These are phyloP conservation scores for Steccherinum ochraceum DNA, from an alignment of 768 basidiomycete species.

Conservation along the genomic window DNA sequence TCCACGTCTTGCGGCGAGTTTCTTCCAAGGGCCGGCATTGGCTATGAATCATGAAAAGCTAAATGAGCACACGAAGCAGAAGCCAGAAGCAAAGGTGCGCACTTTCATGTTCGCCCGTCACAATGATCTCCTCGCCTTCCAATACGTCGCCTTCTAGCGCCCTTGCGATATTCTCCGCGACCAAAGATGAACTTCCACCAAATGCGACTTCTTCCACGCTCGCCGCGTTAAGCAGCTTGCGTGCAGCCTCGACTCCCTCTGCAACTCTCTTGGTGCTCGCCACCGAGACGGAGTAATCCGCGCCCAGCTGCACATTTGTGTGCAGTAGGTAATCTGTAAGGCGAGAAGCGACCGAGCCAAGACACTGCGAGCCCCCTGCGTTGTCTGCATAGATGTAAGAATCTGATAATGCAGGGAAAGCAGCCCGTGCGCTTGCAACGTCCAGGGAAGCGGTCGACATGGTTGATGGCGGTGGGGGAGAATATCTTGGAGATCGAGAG, in stretches of 20 bases:
- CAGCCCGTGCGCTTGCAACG: slow-evolving; percentile 44
- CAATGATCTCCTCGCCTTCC: slow-evolving; percentile 64
- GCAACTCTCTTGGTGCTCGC: slow-evolving; percentile 44
- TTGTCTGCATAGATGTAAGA: slow-evolving; percentile 68
- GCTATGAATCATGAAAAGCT: slow-evolving; percentile 33
- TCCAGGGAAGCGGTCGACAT: slow-evolving; percentile 16
- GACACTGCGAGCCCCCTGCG: slow-evolving; percentile 67
- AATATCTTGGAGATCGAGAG: too few species aligned
- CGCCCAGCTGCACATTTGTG: slow-evolving; percentile 71
- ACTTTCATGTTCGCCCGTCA: slow-evolving; percentile 83
- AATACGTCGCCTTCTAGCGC: slow-evolving; percentile 50
- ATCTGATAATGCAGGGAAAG: slow-evolving; percentile 52
- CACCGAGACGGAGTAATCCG: slow-evolving; percentile 56
- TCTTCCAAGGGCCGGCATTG: slow-evolving; percentile 74
- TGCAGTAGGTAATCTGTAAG: slow-evolving; percentile 64
- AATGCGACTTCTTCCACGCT: slow-evolving; percentile 60
- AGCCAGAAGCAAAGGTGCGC: slow-evolving; percentile 4
- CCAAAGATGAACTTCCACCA: slow-evolving; percentile 60
- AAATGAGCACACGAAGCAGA: too few species aligned
- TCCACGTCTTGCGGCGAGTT: slow-evolving; percentile 52
- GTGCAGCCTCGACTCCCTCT: slow-evolving; percentile 45
- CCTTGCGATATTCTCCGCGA: slow-evolving; percentile 63
- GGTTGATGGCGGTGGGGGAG: neutral
- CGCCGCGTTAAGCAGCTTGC: slow-evolving; percentile 58
- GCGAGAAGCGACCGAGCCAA: slow-evolving; percentile 47